Base-by-base conservation (phyloP, 768 basidiomycete genomes). In the Crepidotus variabilis region DNA sequence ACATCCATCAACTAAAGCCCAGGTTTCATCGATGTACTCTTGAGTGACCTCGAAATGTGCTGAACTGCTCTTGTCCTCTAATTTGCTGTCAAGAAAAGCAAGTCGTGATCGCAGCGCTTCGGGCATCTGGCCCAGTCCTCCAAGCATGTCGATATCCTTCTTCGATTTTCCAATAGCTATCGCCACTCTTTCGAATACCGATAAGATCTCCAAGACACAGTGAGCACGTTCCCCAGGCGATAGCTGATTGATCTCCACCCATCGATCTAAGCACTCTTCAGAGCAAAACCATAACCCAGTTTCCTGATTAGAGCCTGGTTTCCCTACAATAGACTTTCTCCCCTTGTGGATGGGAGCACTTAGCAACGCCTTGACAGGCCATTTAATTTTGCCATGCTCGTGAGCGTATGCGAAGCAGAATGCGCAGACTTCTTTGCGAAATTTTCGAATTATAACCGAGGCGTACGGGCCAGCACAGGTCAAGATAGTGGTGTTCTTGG, bases 401-500 rank as follows among this genome's bases (percentile, higher is more conserved):
- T 43, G 39, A 20, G 81, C 75, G 63, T 87, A 87, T 36, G 77
- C 75, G 64, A 85, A 87, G 67, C 87, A 88, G 63, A 79, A 71
- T 9, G 77, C 80, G 61, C 86, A 88, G 48, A 86, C 84, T 65
- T 87, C 86, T 65, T 81, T 84, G 39, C 84, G 76, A 60, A 86
- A 88, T 58, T 79, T 78, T 62, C 78, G 82, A 67, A 81, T 81
- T 51, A 88, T 73, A 33, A 84, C 83, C 50, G 75, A 76, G 0
- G 80, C 75, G 62, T 83, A 86, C 0, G 87, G 86, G 5, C 68
- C 68, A 49, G 72, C 57, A 55, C 78, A 78, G 21, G 69, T 67
- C 52, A 80, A 71, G 45, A 86, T 65, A 22, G 72, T 70, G 8
- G 78, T 77, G 51, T 75, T 74, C 39, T 74, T 71, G 2, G 72